A percentile compares a stretch with the other conserved stretches of the same genome.
These are phyloP conservation scores for Pseudohalonectria lignicola DNA, from an alignment of 2,329 filamentous ascomycete genomes.

Conservation along the genomic window DNA sequence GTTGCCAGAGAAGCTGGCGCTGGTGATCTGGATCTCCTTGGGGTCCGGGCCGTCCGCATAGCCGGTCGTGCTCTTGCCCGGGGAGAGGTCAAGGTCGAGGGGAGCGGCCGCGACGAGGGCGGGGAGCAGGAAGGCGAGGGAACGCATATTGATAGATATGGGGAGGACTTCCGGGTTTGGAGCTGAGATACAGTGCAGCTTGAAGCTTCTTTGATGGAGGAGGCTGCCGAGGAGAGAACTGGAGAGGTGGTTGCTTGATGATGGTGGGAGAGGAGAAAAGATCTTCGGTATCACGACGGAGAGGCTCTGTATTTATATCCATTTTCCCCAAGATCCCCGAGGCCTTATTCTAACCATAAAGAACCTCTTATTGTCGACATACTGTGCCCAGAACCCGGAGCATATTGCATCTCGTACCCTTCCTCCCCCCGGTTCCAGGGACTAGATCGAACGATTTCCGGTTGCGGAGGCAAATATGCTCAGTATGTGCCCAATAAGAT, in stretches of 20 bases:
- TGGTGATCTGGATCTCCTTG: slow-evolving; percentile 26
- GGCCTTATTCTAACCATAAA: too few relatives aligned
- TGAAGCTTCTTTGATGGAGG: too few relatives aligned
- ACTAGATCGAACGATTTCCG: background rate
- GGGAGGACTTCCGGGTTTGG: background rate
- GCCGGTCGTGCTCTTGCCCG: slow-evolving; percentile 8
- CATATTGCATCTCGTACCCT: background rate
- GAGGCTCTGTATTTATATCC: slow-evolving; percentile 13
- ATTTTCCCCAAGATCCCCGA: slow-evolving; percentile 6
- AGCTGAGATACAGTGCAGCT: background rate
- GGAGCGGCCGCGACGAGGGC: slow-evolving; percentile 25
- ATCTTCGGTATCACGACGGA: slow-evolving; percentile 7
- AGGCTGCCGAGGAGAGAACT: too few relatives aligned
- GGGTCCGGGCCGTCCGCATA: slow-evolving; percentile 24
- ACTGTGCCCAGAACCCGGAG: slow-evolving; percentile 6
- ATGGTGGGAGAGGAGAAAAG: slow-evolving; percentile 6
- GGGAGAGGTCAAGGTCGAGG: slow-evolving; percentile 12
- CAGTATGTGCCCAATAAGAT: too few relatives aligned
- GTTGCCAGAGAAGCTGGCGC: slow-evolving; percentile 28
- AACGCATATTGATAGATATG: slow-evolving; percentile 23
- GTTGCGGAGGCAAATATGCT: background rate
- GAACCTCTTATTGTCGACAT: too few relatives aligned
- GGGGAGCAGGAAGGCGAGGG: slow-evolving; percentile 21
- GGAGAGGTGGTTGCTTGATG: background rate
- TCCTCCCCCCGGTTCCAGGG: background rate